Evolutionary conservation across 1,284 basidiomycete genomes (phyloP).

Genomic region (Rhodotorula sp.): DNA sequence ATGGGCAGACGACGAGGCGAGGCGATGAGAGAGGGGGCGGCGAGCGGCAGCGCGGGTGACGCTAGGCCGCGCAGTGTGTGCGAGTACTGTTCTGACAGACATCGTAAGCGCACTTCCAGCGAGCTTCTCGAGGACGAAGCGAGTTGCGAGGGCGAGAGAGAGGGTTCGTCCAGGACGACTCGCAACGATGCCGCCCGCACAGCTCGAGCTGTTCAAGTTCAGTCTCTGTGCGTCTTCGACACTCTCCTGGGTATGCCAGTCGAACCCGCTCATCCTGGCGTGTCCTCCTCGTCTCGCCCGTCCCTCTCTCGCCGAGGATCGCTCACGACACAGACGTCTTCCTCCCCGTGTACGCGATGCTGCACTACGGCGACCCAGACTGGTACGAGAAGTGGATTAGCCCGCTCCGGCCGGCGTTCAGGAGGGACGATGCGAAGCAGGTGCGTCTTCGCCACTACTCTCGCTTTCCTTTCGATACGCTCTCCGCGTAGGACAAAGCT

Average conservation of each 20-base stretch:
- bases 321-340: conserved; percentile 45
- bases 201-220: conserved; percentile 41
- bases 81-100: not conserved
- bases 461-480: not conserved
- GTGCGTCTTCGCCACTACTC: conserved; percentile 8
- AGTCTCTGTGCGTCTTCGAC: conserved; percentile 27
- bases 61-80: not conserved
- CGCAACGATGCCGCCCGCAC: conserved; percentile 31
- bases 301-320: not conserved
- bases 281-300: not conserved
- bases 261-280: not conserved
- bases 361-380: conserved; percentile 49
- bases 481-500: not conserved
- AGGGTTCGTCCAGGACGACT: not conserved
- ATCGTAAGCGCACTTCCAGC: not conserved
- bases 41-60: not conserved
- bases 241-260: too few relatives aligned
- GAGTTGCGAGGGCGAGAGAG: not conserved
- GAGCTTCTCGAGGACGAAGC: too few relatives aligned
- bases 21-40: not conserved
- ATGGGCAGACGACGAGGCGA: not conserved
- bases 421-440: conserved; percentile 30
- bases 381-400: conserved; percentile 48
- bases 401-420: conserved; percentile 35
- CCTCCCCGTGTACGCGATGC: conserved; percentile 49